These are phyloP conservation scores for Oryza officinalis DNA, from an alignment of 176 grass and related monocot genomes.

Conservation along the genomic window DNA sequence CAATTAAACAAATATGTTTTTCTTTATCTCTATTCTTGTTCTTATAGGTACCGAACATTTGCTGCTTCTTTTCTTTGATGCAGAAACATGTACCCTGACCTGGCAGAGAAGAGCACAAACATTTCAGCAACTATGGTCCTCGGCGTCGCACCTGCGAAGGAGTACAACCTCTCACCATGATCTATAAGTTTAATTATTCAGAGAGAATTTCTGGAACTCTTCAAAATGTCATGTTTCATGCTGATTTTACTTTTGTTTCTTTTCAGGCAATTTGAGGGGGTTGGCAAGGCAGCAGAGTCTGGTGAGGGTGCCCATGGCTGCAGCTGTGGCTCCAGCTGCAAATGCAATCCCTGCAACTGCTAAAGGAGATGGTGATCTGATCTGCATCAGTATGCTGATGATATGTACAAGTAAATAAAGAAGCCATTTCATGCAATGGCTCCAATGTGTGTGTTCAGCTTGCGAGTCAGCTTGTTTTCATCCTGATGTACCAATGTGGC, in stretches of 20 bases:
- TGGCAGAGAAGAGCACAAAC: conserved; percentile 7
- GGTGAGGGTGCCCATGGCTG: neutral
- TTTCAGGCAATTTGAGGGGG: neutral
- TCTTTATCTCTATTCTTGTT: neutral
- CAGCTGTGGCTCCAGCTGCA: neutral
- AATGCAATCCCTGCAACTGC: neutral
- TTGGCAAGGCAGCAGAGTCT: neutral
- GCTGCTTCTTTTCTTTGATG: neutral
- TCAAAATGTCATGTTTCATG: neutral
- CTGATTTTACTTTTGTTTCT: neutral
- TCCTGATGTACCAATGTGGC: neutral
- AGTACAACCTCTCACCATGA: neutral
- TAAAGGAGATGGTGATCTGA: neutral
- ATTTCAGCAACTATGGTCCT: conserved; percentile 14
- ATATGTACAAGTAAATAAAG: neutral
- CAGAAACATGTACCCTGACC: conserved; percentile 27
- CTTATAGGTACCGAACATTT: neutral
- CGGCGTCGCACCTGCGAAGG: conserved; percentile 29
- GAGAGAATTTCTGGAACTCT: neutral
- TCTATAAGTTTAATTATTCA: too few species aligned
- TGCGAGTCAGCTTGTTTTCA: neutral
- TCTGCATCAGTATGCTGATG: neutral
- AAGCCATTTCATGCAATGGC: neutral
- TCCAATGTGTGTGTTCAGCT: neutral
- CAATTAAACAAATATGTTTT: too few species aligned